Base-by-base conservation (phyloP, 805 yeast species). In the Hanseniaspora lachancei region DNA sequence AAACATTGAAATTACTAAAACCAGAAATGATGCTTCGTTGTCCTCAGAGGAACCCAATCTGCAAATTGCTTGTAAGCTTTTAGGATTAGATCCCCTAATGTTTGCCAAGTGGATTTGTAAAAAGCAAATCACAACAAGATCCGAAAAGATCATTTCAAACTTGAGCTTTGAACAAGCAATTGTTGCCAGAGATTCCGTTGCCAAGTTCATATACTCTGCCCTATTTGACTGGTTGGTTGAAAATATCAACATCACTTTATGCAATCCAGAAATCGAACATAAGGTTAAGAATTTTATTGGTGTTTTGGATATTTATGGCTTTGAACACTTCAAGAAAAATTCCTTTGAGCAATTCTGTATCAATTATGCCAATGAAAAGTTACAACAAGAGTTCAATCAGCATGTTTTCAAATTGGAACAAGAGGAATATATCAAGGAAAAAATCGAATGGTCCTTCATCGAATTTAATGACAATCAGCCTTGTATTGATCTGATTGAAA, bases 281-380 rank as follows among this genome's bases (percentile, higher is more conserved):
- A 70, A 80, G 39, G 76, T 83, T 55, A 71, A 76, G 47, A 78
- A 87, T 1, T 93, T 91, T 63, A 91, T 91, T 64, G 98, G 98
- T 68, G 97, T 91, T 34, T 77, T 91, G 63, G 98, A 91, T 82
- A 91, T 91, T 63, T 91, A 91, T 66, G 98, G 98, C 24, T 91
- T 91, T 68, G 98, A 91, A 70, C 97, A 91, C 70, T 91, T 91
- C 68, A 89, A 87, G 62, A 82, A 79, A 64, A 91, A 91, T 71
- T 89, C 96, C 9, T 91, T 91, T 65, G 98, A 91, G 71, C 98
- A 91, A 70, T 91, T 91, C 70, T 91, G 98, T 74, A 89, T 89
- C 71, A 89, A 89, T 69, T 89, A 89, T 68, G 96, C 97, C 47
- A 89, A 89, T 70, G 98, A 91, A 73, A 91, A 91, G 71, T 77